Base-by-base conservation (phyloP, 2,329 filamentous ascomycete species). In the Alternaria triticimaculans region DNA sequence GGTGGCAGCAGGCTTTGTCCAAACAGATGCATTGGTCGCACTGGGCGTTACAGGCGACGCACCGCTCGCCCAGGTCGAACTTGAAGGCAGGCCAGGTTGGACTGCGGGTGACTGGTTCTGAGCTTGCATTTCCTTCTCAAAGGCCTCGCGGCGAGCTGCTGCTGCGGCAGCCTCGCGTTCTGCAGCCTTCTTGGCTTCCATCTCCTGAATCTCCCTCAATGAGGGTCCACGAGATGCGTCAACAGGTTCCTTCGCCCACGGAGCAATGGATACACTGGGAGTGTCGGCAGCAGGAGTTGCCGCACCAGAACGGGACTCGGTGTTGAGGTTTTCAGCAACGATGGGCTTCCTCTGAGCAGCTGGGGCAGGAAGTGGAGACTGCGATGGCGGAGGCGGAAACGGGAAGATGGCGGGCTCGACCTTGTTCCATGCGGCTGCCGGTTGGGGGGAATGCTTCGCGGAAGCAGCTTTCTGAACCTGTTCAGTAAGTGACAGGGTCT, bases 191-290 rank as follows among this genome's bases (percentile, higher is more conserved):
- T 92, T 93, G 37, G 95, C 95, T 80, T 99, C 96, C 5, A 93
- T 91, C 80, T 97, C 95, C 79, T 99, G 96, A 23, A 99, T 99
- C 77, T 99, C 94, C 82, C 94, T 97, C 66, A 99, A 84, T 64
- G 94, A 97, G 3, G 95, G 96, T 0, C 94, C 94, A 80, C 92
- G 96, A 44, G 92, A 89, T 6, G 85, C 82, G 53, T 92, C 90
- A 44, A 84, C 82, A 3, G 87, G 87, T 68, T 98, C 94, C 79
- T 96, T 96, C 6, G 96, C 96, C 96, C 96, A 99, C 0, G 96
- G 96, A 0, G 96, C 96, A 69, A 97, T 83, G 0, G 95, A 93
- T 5, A 94, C 86, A 55, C 86, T 85, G 7, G 87, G 86, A 2
- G 87, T 87, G 56, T 91, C 89, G 26, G 86, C 82, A 0, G 87